Percentiles rank a stretch among this genome's conserved stretches.
Conservation (phyloP, 352 stramenopile species). For the Globisporangium canariense region DNA sequence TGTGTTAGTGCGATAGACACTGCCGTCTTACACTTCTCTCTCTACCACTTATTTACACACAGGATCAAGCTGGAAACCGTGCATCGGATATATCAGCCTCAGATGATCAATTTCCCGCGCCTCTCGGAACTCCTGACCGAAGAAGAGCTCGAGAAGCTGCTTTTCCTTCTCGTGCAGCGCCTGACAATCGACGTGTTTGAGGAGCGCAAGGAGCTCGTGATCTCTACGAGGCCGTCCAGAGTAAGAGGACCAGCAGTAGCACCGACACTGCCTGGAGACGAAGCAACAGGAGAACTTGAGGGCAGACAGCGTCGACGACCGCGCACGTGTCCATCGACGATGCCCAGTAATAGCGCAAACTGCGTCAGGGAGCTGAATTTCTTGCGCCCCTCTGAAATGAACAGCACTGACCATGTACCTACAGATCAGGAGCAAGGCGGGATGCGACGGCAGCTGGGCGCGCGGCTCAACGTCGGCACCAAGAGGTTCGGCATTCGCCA, state of each 20-base stretch:
- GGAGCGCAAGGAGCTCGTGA: conserved; percentile 24
- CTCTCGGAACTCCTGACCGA: conserved; percentile 59
- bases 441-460: conserved; percentile 6
- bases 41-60: background rate
- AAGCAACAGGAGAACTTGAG: background rate
- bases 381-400: background rate
- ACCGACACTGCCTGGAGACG: background rate
- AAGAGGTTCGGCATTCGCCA: conserved; percentile 3
- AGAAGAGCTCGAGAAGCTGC: conserved; percentile 52
- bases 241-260: background rate
- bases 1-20: background rate
- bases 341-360: conserved; percentile 25
- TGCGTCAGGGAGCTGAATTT: background rate
- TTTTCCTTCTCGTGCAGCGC: conserved; percentile 56
- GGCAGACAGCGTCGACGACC: background rate
- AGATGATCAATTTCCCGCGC: conserved; percentile 58
- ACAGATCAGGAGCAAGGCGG: background rate
- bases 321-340: conserved; percentile 50
- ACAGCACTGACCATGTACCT: background rate
- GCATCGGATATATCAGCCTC: conserved; percentile 23
- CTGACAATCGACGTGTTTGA: conserved; percentile 41
- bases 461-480: conserved; percentile 11
- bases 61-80: conserved; percentile 81
- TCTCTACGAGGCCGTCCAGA: conserved; percentile 19
- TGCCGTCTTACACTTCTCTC: background rate